Evolutionary conservation across 495 filamentous ascomycete species (phyloP).

Genomic region (Aspergillus egyptiacus): DNA sequence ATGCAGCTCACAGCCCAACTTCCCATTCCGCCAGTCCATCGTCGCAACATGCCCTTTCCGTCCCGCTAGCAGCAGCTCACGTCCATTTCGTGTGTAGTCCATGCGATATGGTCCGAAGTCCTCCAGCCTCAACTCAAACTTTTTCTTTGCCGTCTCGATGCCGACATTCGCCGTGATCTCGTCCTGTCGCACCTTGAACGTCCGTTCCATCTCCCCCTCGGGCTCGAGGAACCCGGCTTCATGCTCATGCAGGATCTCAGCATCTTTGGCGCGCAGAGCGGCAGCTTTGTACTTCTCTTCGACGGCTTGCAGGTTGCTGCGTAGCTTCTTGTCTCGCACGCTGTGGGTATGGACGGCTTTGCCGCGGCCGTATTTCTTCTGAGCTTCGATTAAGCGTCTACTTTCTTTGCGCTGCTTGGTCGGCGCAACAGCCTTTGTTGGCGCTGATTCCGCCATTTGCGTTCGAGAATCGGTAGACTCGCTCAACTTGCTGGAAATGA

Average conservation of each 20-base stretch:
- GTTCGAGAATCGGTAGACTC: not conserved
- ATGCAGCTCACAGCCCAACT: slow-evolving; percentile 84
- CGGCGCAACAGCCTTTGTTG: slow-evolving; percentile 29
- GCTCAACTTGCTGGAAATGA: no score
- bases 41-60: slow-evolving; percentile 92
- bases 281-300: slow-evolving; percentile 81
- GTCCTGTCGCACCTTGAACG: slow-evolving; percentile 85
- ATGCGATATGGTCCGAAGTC: slow-evolving; percentile 76
- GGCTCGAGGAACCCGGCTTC: slow-evolving; percentile 81
- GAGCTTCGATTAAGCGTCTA: slow-evolving; percentile 52
- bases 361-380: slow-evolving; percentile 79
- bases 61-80: slow-evolving; percentile 76
- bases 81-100: slow-evolving; percentile 86
- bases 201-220: slow-evolving; percentile 80
- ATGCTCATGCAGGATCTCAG: slow-evolving; percentile 89
- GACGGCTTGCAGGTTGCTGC: slow-evolving; percentile 67
- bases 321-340: slow-evolving; percentile 81
- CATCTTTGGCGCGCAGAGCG: slow-evolving; percentile 77
- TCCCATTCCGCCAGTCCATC: slow-evolving; percentile 94
- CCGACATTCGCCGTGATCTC: slow-evolving; percentile 72
- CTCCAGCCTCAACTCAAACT: slow-evolving; percentile 81
- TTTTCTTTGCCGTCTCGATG: slow-evolving; percentile 81
- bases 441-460: slow-evolving; percentile 25
- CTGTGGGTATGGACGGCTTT: slow-evolving; percentile 51
- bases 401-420: slow-evolving; percentile 34